Conservation (phyloP, 208 protist species). For the Wallacemonas rigidus region DNA sequence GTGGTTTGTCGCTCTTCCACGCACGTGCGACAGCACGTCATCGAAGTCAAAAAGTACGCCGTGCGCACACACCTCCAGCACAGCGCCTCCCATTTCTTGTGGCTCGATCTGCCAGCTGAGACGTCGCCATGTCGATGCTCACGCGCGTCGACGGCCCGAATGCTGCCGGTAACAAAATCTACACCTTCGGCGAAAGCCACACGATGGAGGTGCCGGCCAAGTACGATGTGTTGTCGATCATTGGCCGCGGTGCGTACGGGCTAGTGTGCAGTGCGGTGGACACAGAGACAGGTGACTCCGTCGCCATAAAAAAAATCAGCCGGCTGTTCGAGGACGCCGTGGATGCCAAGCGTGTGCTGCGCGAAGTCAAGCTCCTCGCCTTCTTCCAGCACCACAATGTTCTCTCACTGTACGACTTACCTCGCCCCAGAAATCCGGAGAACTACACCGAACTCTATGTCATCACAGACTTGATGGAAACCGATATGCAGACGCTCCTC, state of each 20-base stretch:
- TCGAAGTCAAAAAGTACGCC: too few relatives aligned
- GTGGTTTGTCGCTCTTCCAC: too few relatives aligned
- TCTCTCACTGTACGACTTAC: conserved; percentile 79
- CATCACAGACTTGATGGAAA: conserved; percentile 93
- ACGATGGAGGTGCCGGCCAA: conserved; percentile 62
- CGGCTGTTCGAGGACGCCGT: conserved; percentile 95
- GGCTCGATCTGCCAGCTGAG: too few relatives aligned
- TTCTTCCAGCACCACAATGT: conserved; percentile 82
- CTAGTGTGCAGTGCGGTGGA: conserved; percentile 85
- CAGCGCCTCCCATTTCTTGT: background rate
- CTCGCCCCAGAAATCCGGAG: conserved; percentile 39
- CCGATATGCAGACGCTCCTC: conserved; percentile 90
- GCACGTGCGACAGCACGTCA: too few relatives aligned
- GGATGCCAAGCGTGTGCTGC: conserved; percentile 83
- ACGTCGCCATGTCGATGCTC: conserved; percentile 54
- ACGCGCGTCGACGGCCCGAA: conserved; percentile 69
- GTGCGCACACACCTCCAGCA: background rate
- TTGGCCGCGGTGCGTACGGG: conserved; percentile 91
- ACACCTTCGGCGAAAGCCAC: conserved; percentile 64
- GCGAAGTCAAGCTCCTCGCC: conserved; percentile 77
- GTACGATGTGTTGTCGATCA: conserved; percentile 74
- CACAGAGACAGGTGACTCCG: conserved; percentile 57
- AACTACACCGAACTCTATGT: conserved; percentile 83
- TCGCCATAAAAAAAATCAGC: conserved; percentile 99
- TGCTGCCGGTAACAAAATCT: conserved; percentile 64